Percentiles rank a stretch among this genome's conserved stretches.
phyloP scores from a whole-genome alignment of 805 yeast genomes.

The Candida ovalis region DNA sequence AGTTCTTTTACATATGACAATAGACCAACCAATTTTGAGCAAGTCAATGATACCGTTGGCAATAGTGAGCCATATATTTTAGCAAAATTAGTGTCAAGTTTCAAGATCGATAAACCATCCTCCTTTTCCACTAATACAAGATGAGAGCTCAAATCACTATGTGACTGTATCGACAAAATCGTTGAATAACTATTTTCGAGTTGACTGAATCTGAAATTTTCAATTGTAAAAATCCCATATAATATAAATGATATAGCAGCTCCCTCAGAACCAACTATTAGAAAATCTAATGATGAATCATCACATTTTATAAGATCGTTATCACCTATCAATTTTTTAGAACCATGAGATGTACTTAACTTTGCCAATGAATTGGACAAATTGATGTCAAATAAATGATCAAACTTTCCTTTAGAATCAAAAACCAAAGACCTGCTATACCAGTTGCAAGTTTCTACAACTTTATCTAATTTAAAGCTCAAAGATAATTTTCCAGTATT shows the following conservation, averaged over 20 bases:
- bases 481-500: slow-evolving; percentile 26
- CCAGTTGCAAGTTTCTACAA: slow-evolving; percentile 22
- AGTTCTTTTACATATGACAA: slow-evolving; percentile 33
- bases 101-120: slow-evolving; percentile 17
- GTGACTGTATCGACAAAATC: slow-evolving; percentile 17
- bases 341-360: slow-evolving; percentile 18
- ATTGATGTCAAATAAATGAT: slow-evolving; percentile 20
- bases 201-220: slow-evolving; percentile 20
- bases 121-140: slow-evolving; percentile 21
- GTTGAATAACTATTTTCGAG: slow-evolving; percentile 12
- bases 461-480: slow-evolving; percentile 12
- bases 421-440: slow-evolving; percentile 11
- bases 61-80: slow-evolving; percentile 26
- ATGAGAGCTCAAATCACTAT: slow-evolving; percentile 22
- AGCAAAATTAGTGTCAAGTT: slow-evolving; percentile 27
- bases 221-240: slow-evolving; percentile 33
- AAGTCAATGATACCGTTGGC: slow-evolving; percentile 31
- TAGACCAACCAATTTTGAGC: slow-evolving; percentile 34
- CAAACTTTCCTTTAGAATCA: slow-evolving; percentile 11
- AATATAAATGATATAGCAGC: slow-evolving; percentile 24
- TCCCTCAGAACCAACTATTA: slow-evolving; percentile 25
- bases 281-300: slow-evolving; percentile 25
- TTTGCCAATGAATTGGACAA: slow-evolving; percentile 24
- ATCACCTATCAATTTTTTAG: slow-evolving; percentile 19
- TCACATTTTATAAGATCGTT: slow-evolving; percentile 22